Evolutionary conservation across 345 rosid genomes (phyloP), one percentile per base, ranked within the genome.

Genomic region (Mallotus nudiflorus): DNA sequence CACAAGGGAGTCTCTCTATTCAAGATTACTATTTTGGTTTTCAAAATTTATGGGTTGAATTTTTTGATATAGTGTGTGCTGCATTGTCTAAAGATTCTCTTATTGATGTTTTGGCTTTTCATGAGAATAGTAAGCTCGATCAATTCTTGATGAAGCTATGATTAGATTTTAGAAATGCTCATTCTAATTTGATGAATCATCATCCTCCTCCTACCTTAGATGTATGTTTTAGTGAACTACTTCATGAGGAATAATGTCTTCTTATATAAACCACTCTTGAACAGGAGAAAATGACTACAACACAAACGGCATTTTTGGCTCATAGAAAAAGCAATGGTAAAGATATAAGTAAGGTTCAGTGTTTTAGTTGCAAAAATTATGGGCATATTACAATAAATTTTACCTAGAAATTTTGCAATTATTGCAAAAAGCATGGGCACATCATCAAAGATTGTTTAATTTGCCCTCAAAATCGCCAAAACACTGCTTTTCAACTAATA

Each of bases 21-120:
- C 33, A 77, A 24, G 57, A 77, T 0, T 77, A 71, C 19, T 77
- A 49, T 37, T 66, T 31, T n/a, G 6, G 61, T 4, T 77, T 72
- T 37, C n/a, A 59, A 4, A 71, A 27, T 9, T 33, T 33, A 33
- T 33, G 37, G 37, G 37, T 6, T 33, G 6, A 33, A 33, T 33
- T 33, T 33, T 6, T 6, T 33, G 37, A 33, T 14, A 22, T 22
- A 8, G 28, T 22, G 20, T 51, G 25, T 51, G 13, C 9, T 51
- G 8, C 15, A 20, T 3, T 51, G 56, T 11, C 56, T 22, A 6
- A 51, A 51, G 28, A 51, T n/a, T 22, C 14, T 51, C 56, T 51
- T 11, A 1, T 14, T n/a, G 28, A n/a, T 51, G 19, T 8, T 6
- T 20, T 51, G 14, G 56, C 1, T 20, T 0, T 51, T 20, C 56